phyloP scores from a whole-genome alignment of 345 rosid genomes.

The Chamaenerion angustifolium region DNA sequence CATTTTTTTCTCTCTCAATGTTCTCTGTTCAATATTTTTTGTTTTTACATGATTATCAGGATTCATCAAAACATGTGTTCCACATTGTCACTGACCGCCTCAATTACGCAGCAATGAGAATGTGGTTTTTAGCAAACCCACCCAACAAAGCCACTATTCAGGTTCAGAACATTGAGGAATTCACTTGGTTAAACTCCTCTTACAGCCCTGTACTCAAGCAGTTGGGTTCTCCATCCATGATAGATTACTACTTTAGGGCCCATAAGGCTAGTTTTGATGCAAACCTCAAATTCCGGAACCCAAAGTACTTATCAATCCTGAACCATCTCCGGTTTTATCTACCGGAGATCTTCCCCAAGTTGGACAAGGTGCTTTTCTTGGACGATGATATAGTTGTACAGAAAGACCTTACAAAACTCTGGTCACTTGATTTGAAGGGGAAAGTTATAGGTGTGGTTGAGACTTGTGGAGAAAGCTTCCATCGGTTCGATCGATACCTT shows the following conservation, averaged over 20 bases:
- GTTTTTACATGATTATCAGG: no score
- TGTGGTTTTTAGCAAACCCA: conserved; percentile 58
- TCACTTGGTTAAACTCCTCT: conserved; percentile 16
- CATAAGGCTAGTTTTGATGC: conserved; percentile 17
- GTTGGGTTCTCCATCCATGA: conserved; percentile 44
- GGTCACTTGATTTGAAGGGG: conserved; percentile 59
- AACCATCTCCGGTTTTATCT: conserved; percentile 59
- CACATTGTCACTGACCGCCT: conserved; percentile 72
- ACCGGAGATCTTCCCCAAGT: conserved; percentile 45
- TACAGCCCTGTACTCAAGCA: conserved; percentile 52
- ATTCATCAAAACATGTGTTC: conserved; percentile 16
- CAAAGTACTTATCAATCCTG: conserved; percentile 52
- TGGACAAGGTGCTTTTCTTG: conserved; percentile 49
- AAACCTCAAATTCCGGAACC: conserved; percentile 23
- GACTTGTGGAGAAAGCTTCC: no score
- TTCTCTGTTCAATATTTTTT: no score
- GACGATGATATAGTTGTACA: conserved; percentile 79
- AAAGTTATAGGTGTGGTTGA: conserved; percentile 41
- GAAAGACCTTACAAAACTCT: conserved; percentile 51
- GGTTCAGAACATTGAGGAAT: conserved; percentile 54
- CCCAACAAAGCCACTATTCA: conserved; percentile 40
- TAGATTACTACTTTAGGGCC: no score
- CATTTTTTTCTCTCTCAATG: no score
- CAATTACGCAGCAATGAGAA: conserved; percentile 63
- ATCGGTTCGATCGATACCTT: no score